Base-by-base conservation (phyloP, 1,284 basidiomycete genomes). In the Vanrija sp. region DNA sequence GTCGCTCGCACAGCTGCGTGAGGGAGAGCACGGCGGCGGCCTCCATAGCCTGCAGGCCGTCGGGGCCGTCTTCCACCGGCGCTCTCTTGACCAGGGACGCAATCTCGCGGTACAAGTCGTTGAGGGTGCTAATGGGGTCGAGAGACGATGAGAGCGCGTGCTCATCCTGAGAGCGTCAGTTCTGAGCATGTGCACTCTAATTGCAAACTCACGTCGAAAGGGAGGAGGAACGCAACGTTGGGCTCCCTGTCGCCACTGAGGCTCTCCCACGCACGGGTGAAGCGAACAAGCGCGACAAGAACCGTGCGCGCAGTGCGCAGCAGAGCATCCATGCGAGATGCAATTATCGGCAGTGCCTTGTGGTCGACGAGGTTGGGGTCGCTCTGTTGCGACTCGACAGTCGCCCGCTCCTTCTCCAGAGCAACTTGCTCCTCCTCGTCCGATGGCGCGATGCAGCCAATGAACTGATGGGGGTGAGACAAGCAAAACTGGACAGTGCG, bases 401-500 rank as follows among this genome's bases (percentile, higher is more conserved):
- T 60, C 53, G 84, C 84, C 52, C 84, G 82, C 69, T 90, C 89
- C 58, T 81, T 80, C 24, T 75, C 69, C 41, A 78, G 62, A 25
- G 57, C 57, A 0, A 75, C 69, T 38, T 84, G 80, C 60, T 94
- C 90, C n/a, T 87, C 87, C 3, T 80, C 71, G 0, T 85, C 86
- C 16, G 88, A 78, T 3, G 88, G 85, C 57, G 93, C 89, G 57
- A 94, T 79, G 41, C 19, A 38, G 25, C 47, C 49, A 78, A n/a
- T 94, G 19, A 96, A 81, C 62, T 90, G 86, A 63, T 91, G 87
- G 7, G 94, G 92, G 75, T 96, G 93, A 1, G 89, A 87, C 49
- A 95, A 79, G 0, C 90, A 88, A 64, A 93, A 92, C 68, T 91
- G 91, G 53, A 95, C 75, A 57, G 92, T 87, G 67, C 91, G 89